These are phyloP conservation scores for Paspalum vaginatum DNA, from an alignment of 176 grass and related monocot species.

Conservation along the genomic window DNA sequence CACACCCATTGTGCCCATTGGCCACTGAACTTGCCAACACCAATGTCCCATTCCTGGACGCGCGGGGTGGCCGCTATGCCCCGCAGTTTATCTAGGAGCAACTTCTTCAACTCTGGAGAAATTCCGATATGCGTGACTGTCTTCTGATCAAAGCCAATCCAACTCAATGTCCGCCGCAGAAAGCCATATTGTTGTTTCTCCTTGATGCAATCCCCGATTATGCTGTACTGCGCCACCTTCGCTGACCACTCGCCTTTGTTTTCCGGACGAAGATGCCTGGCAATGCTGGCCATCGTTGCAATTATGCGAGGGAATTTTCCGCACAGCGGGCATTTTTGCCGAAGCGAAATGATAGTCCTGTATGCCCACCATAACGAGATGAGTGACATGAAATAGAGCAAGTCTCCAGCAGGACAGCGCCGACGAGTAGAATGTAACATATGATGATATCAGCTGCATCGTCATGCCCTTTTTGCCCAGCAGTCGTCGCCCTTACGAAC, in stretches of 20 bases:
- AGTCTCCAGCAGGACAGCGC: background rate
- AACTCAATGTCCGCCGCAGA: background rate
- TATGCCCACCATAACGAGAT: slow-evolving; percentile 9
- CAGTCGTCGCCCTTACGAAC: background rate
- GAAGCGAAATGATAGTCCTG: background rate
- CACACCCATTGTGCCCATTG: background rate
- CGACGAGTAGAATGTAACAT: background rate
- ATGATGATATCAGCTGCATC: slow-evolving; percentile 8
- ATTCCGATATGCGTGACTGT: background rate
- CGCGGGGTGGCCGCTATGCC: background rate
- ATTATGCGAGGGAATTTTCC: background rate
- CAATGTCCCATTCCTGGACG: slow-evolving; percentile 1
- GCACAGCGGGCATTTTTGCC: background rate
- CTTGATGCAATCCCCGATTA: background rate
- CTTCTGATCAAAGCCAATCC: background rate
- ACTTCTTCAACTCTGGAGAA: slow-evolving; percentile 1
- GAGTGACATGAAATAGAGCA: slow-evolving; percentile 18
- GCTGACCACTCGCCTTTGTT: background rate
- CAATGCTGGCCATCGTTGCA: background rate
- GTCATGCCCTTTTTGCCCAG: background rate
- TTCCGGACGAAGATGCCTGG: background rate
- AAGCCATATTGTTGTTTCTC: slow-evolving; percentile 1
- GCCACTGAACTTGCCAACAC: too few relatives aligned
- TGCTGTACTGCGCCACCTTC: background rate
- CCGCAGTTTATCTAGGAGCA: background rate